Evolutionary conservation across 2,329 filamentous ascomycete genomes (phyloP).

Genomic region (Pseudovirgaria hyperparasitica): DNA sequence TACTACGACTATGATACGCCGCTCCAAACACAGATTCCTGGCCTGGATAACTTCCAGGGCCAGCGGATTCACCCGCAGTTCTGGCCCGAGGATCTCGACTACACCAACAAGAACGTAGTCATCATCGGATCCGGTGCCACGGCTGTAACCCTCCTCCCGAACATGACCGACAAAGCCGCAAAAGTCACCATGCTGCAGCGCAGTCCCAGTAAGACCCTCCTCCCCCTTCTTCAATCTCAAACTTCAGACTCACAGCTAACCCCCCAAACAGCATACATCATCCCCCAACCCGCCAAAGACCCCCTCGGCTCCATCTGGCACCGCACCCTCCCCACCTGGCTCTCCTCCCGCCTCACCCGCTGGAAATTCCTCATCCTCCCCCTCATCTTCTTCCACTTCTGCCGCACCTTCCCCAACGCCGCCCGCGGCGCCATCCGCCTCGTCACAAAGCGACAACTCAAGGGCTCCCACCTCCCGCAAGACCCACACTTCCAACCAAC

Average conservation of each 20-base stretch:
- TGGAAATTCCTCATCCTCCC: conserved; percentile 39
- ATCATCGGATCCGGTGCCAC: conserved; percentile 71
- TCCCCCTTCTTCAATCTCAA: too few relatives aligned
- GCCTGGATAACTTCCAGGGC: conserved; percentile 53
- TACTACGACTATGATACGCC: conserved; percentile 64
- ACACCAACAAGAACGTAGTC: conserved; percentile 53
- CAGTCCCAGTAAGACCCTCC: conserved; percentile 64
- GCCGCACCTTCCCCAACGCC: conserved; percentile 39
- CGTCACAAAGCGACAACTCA: conserved; percentile 38
- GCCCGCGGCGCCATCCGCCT: conserved; percentile 36
- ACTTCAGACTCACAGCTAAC: too few relatives aligned
- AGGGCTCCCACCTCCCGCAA: conserved; percentile 26
- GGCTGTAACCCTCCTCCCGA: conserved; percentile 63
- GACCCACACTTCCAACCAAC: conserved; percentile 34
- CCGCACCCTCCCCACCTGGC: conserved; percentile 32
- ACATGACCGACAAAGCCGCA: conserved; percentile 49
- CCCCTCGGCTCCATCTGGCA: conserved; percentile 24
- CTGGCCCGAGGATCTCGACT: conserved; percentile 59
- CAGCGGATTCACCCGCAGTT: conserved; percentile 57
- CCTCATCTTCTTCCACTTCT: conserved; percentile 36
- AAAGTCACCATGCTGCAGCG: conserved; percentile 70
- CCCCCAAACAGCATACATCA: too few relatives aligned
- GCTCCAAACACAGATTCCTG: conserved; percentile 49
- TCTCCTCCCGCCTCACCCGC: conserved; percentile 36
- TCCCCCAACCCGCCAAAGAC: conserved; percentile 30